Evolutionary conservation across 805 yeast genomes (phyloP).

Genomic region (Ogataea saltuana): DNA sequence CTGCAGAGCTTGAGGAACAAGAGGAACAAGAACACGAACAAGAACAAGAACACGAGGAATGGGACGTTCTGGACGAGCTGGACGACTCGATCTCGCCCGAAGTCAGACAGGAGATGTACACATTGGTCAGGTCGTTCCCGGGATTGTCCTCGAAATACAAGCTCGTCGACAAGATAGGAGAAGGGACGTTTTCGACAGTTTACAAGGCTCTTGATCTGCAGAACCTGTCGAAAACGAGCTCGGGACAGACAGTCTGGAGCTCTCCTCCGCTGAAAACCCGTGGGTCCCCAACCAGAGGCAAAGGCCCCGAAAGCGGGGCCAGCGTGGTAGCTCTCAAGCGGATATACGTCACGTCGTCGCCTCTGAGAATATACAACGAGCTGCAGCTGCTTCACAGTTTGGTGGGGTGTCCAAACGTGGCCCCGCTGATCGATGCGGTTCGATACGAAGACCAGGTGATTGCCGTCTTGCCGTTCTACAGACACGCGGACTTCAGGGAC

Average conservation of each 20-base stretch:
- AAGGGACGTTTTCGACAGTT: conserved; percentile 81
- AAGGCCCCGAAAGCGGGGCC: conserved; percentile 26
- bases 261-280: conserved; percentile 31
- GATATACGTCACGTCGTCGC: conserved; percentile 94
- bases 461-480: conserved; percentile 88
- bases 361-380: conserved; percentile 87
- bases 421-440: conserved; percentile 86
- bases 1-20: too few relatives aligned
- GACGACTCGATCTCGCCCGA: conserved; percentile 20
- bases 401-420: conserved; percentile 71
- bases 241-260: conserved; percentile 31
- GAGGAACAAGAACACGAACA: not conserved
- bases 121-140: conserved; percentile 33
- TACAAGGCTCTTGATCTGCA: conserved; percentile 53
- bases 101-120: conserved; percentile 38
- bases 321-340: conserved; percentile 80
- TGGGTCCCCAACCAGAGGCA: conserved; percentile 20
- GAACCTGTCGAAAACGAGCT: conserved; percentile 20
- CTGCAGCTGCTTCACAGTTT: conserved; percentile 70
- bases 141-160: conserved; percentile 37
- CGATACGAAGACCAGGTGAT: conserved; percentile 89
- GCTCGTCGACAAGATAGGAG: conserved; percentile 60
- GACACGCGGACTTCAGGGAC: conserved; percentile 86
- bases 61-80: conserved; percentile 6
- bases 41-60: conserved; percentile 5